Evolutionary conservation across 371 early-diverging fungal genomes (phyloP).

Genomic region (Apophysomyces sp.): DNA sequence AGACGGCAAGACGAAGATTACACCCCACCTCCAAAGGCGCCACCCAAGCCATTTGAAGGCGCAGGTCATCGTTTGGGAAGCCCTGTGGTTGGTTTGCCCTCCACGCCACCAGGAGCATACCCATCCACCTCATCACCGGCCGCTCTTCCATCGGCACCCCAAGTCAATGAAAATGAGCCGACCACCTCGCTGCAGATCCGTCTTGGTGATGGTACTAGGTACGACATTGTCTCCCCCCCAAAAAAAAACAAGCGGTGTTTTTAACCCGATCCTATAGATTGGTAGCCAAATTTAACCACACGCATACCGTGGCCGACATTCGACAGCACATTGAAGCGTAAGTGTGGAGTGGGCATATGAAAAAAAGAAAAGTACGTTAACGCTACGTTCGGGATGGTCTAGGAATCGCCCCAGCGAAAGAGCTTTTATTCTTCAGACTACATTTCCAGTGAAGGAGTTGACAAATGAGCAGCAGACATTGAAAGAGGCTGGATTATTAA

Average conservation of each 20-base stretch:
- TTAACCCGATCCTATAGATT: conserved; percentile 47
- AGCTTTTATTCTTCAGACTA: conserved; percentile 75
- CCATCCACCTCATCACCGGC: conserved; percentile 31
- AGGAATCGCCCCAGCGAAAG: conserved; percentile 58
- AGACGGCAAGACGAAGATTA: conserved; percentile 87
- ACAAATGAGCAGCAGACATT: conserved; percentile 66
- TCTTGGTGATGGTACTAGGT: conserved; percentile 85
- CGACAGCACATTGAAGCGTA: conserved; percentile 70
- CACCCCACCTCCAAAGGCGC: conserved; percentile 76
- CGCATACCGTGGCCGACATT: conserved; percentile 87
- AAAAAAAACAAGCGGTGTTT: too few species aligned
- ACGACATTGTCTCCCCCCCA: too few species aligned
- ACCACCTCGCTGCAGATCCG: conserved; percentile 88
- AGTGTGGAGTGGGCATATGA: conserved; percentile 12
- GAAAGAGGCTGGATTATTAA: conserved; percentile 81
- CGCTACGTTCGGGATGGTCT: neutral
- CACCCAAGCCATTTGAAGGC: conserved; percentile 82
- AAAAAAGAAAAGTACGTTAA: neutral
- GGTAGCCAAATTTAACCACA: conserved; percentile 86
- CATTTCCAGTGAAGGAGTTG: conserved; percentile 81
- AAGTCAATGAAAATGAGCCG: conserved; percentile 75
- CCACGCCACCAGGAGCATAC: conserved; percentile 32
- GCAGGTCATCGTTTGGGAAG: conserved; percentile 85
- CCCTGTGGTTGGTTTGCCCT: conserved; percentile 36
- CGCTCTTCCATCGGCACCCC: conserved; percentile 23